Conservation (phyloP, 2,329 filamentous ascomycete species). For the Nectriaceae sp. region DNA sequence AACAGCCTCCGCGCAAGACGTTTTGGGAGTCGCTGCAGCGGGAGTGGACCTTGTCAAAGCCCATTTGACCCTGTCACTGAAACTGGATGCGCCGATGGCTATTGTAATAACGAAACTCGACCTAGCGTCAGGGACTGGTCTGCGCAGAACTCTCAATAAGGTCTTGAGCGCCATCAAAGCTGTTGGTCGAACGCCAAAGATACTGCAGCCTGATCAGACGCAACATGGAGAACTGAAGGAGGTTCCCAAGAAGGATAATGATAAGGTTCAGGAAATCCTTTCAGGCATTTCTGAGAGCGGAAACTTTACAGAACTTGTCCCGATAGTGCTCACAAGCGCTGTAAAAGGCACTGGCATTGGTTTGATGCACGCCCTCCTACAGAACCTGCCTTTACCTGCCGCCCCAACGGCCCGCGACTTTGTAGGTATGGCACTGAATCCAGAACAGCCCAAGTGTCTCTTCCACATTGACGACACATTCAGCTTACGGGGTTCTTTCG, state of each 20-base stretch:
- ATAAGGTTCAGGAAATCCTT: slow-evolving; percentile 60
- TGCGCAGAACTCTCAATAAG: slow-evolving; percentile 71
- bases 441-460: slow-evolving; percentile 62
- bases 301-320: slow-evolving; percentile 59
- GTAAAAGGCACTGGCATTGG: slow-evolving; percentile 83
- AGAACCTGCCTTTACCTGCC: slow-evolving; percentile 70
- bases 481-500: slow-evolving; percentile 65
- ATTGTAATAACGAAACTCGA: slow-evolving; percentile 92
- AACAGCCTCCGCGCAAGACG: slow-evolving; percentile 53
- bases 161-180: slow-evolving; percentile 78
- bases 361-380: slow-evolving; percentile 78
- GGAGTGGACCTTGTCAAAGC: slow-evolving; percentile 74
- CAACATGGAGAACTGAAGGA: slow-evolving; percentile 53
- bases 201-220: slow-evolving; percentile 63
- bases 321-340: slow-evolving; percentile 85
- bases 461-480: slow-evolving; percentile 95
- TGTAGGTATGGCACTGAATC: slow-evolving; percentile 56
- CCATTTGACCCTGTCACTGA: slow-evolving; percentile 83
- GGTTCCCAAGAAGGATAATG: slow-evolving; percentile 57
- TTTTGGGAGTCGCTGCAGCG: slow-evolving; percentile 49
- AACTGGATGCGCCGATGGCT: slow-evolving; percentile 74
- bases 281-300: slow-evolving; percentile 47
- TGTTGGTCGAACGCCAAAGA: slow-evolving; percentile 70
- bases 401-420: slow-evolving; percentile 55
- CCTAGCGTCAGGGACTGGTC: slow-evolving; percentile 70